Evolutionary conservation across 495 filamentous ascomycete genomes (phyloP).

Genomic region (Daldinia loculata): DNA sequence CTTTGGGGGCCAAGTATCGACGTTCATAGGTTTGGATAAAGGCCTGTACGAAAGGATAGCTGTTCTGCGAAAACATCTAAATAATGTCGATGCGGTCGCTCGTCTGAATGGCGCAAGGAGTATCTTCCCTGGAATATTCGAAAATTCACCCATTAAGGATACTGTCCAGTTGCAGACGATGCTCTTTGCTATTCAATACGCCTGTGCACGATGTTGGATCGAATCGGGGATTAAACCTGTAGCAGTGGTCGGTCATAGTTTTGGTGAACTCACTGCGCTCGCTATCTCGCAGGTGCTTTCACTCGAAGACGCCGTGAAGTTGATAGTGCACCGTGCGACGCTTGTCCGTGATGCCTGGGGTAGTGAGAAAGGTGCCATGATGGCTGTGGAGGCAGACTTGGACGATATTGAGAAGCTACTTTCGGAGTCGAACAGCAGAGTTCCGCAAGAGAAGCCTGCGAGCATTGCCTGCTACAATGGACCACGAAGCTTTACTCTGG

Average conservation of each 20-base stretch:
- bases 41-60: conserved; percentile 47
- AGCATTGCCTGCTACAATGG: conserved; percentile 64
- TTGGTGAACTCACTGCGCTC: conserved; percentile 60
- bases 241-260: conserved; percentile 57
- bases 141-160: conserved; percentile 49
- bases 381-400: conserved; percentile 55
- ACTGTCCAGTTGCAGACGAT: conserved; percentile 56
- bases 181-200: conserved; percentile 60
- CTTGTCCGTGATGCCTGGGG: conserved; percentile 54
- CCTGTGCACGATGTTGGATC: conserved; percentile 59
- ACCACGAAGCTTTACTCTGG: conserved; percentile 57
- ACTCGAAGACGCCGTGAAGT: conserved; percentile 49
- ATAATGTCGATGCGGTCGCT: conserved; percentile 48
- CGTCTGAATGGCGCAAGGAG: conserved; percentile 45
- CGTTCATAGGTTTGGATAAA: conserved; percentile 53
- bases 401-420: conserved; percentile 43
- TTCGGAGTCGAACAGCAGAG: conserved; percentile 27
- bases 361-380: conserved; percentile 54
- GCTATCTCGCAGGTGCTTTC: conserved; percentile 51
- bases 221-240: conserved; percentile 51
- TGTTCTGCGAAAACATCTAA: conserved; percentile 54
- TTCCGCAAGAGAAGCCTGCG: conserved; percentile 20
- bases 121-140: conserved; percentile 62
- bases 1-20: conserved; percentile 64
- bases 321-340: conserved; percentile 52